Percentiles rank a stretch among this genome's conserved stretches.
These are phyloP conservation scores for Paraglomus occultum DNA, from an alignment of 192 early-diverging fungal species.

Conservation along the genomic window DNA sequence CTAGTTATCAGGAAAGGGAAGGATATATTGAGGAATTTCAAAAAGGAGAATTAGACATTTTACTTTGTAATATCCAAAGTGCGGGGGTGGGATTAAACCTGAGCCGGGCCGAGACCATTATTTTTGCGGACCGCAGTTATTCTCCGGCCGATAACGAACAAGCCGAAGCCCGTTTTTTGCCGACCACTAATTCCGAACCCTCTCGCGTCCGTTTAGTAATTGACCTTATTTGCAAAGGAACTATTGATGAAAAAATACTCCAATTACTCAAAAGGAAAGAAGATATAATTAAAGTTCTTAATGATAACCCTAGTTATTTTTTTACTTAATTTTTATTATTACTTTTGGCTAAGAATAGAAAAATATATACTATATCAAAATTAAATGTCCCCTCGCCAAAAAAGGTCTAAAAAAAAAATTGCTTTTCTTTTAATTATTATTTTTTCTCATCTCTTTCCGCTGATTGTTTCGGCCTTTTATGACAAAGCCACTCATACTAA, in stretches of 20 bases:
- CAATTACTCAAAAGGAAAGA: constrained; percentile 16
- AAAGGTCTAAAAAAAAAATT: too few relatives aligned
- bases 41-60: constrained; percentile 2
- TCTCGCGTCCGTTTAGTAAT: constrained; percentile 6
- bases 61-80: constrained; percentile 9
- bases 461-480: too few relatives aligned
- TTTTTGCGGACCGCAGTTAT: constrained; percentile 16
- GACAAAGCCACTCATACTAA: too few relatives aligned
- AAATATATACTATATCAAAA: too few relatives aligned
- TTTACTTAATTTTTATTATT: constrained; percentile 8
- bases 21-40: constrained; percentile 10
- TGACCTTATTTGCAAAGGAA: constrained; percentile 19
- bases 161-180: constrained; percentile 14
- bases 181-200: not conserved
- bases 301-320: constrained; percentile 1
- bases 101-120: constrained; percentile 9
- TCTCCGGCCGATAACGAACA: constrained; percentile 18
- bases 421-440: too few relatives aligned
- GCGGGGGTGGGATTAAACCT: constrained; percentile 13
- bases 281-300: constrained; percentile 10
- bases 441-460: too few relatives aligned
- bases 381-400: too few relatives aligned
- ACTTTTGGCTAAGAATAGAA: too few relatives aligned
- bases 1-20: not conserved
- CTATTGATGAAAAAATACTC: constrained; percentile 7